Base-by-base conservation (phyloP, 2,329 filamentous ascomycete species). In the Neofusicoccum umdonicola region DNA sequence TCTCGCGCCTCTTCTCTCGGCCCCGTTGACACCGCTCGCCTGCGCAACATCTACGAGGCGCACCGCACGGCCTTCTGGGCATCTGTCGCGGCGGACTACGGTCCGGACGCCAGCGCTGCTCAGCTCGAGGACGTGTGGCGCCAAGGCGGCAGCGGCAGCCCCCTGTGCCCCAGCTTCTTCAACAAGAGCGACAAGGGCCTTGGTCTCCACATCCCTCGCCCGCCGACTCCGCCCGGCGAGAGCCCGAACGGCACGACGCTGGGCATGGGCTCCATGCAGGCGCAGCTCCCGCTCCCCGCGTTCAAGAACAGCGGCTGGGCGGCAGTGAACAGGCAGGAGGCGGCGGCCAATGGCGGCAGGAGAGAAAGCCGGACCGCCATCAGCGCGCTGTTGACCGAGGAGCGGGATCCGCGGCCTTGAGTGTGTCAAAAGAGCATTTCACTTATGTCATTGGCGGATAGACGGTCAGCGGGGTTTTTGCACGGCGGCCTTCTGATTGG, bases 51-150 rank as follows among this genome's bases (percentile, higher is more conserved):
- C 69, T 93, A 93, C 76, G 84, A 87, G 61, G 80, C 85, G 7
- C 90, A 92, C 77, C 87, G 89, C 48, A 81, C 84, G 58, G 84
- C 85, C 8, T 93, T 94, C 79, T 94, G 91, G 90, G 82, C 85
- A 39, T 83, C 85, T 54, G 84, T 94, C 41, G 90, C 90, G 35
- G 80, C 85, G 31, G 89, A 92, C 71, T 93, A 93, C 71, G 90
- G 90, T 62, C 76, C 80, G 13, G 85, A 87, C 39, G 82, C 83
- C 1, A 88, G 85, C 56, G 85, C 89, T 1, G 81, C 83, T 13
- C 81, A 87, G 39, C 81, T 92, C 19, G 90, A 92, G 78, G 87
- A 89, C 73, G 87, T 88, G n/a, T 92, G 89, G 87, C 74, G 75
- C 66, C 61, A 65, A 9, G 60, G 63, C 17, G 48, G 48, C 39